A percentile compares a stretch with the other conserved stretches of the same genome.
Evolutionary conservation across 129 eudicot genomes (phyloP).

Genomic region (Saposhnikovia divaricata): DNA sequence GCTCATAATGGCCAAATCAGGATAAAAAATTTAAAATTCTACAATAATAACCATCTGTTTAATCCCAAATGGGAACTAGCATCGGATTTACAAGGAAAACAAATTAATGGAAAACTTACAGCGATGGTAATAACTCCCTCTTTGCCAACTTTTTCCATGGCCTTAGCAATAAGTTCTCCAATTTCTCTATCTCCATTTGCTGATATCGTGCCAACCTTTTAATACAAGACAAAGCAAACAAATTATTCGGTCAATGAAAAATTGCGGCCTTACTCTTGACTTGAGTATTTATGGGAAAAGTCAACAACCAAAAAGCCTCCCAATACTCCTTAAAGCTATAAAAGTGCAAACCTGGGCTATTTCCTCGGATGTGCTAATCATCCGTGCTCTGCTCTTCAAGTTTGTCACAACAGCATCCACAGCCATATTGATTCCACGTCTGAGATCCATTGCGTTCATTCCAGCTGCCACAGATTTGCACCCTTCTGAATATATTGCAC

Average conservation of each 20-base stretch:
- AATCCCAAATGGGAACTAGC: background rate
- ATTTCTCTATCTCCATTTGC: slow-evolving; percentile 93
- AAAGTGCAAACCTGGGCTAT: slow-evolving; percentile 45
- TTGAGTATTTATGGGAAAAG: background rate
- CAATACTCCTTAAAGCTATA: background rate
- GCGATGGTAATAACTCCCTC: slow-evolving; percentile 92
- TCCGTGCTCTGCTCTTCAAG: slow-evolving; percentile 57
- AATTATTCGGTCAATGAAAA: background rate
- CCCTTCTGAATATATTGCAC: slow-evolving; percentile 72
- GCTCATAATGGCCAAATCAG: background rate
- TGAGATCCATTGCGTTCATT: slow-evolving; percentile 85
- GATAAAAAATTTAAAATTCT: background rate
- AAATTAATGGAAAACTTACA: slow-evolving; percentile 28
- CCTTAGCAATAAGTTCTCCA: slow-evolving; percentile 87
- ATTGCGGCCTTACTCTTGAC: background rate
- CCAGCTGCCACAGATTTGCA: slow-evolving; percentile 92
- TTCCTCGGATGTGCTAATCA: slow-evolving; percentile 66
- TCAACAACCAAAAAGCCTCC: background rate
- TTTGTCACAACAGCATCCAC: slow-evolving; percentile 58
- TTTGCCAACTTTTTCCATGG: slow-evolving; percentile 92
- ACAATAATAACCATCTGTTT: background rate
- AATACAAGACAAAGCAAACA: background rate
- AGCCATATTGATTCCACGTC: slow-evolving; percentile 63
- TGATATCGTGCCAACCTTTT: slow-evolving; percentile 85
- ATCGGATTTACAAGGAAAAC: background rate